Evolutionary conservation across 176 grass and related monocot genomes (phyloP).

Genomic region (Tillandsia fasciculata): DNA sequence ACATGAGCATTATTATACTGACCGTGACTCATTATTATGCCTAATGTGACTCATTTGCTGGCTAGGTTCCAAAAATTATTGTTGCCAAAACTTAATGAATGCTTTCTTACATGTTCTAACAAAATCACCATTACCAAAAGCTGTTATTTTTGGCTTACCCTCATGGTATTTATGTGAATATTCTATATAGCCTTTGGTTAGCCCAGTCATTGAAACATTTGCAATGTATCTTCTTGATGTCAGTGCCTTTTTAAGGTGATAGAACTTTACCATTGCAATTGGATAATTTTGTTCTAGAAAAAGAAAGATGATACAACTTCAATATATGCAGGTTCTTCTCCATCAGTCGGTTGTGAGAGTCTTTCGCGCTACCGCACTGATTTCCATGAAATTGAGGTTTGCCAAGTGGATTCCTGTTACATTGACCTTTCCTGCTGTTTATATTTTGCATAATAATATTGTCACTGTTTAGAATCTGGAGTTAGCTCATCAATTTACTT

Average conservation of each 20-base stretch:
- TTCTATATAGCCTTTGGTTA: no score
- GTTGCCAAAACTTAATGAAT: no score
- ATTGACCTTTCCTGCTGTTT: neutral
- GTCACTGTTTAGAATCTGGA: constrained; percentile 9
- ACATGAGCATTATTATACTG: no score
- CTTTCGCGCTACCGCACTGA: constrained; percentile 91
- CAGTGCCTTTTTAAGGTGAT: no score
- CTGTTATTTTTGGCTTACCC: no score
- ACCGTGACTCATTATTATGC: no score
- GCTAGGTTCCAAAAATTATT: no score
- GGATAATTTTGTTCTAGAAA: neutral
- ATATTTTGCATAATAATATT: neutral
- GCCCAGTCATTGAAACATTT: neutral
- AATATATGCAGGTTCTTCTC: constrained; percentile 43
- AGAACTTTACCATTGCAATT: neutral
- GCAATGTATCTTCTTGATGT: no score
- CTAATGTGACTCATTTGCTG: no score
- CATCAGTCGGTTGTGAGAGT: constrained; percentile 49
- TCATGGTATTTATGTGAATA: no score
- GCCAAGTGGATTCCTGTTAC: constrained; percentile 4
- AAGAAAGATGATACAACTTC: neutral
- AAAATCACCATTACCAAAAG: no score
- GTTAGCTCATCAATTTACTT: constrained; percentile 7
- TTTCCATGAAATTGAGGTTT: constrained; percentile 89
- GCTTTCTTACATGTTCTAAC: no score